These are phyloP conservation scores for Fraxinus cuspidata DNA, from an alignment of 257 asterid genomes.

Conservation along the genomic window DNA sequence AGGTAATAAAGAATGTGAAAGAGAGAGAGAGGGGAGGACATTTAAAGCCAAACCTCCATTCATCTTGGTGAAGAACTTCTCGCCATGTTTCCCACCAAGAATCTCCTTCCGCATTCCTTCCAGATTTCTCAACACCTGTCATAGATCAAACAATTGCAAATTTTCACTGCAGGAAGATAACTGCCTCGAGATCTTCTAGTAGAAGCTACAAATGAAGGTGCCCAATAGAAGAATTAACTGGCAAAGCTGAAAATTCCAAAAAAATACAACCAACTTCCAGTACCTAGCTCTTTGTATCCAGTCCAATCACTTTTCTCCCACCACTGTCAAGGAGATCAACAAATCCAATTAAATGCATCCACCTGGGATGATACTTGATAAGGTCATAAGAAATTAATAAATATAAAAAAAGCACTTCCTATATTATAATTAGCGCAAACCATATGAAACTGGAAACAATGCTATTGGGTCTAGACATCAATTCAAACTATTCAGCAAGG, in stretches of 20 bases:
- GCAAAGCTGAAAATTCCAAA: slow-evolving; percentile 13
- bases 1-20: neutral
- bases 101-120: slow-evolving; percentile 91
- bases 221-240: neutral
- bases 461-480: slow-evolving; percentile 2
- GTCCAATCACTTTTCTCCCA: slow-evolving; percentile 99
- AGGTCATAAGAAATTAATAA: slow-evolving; percentile 53
- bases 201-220: neutral
- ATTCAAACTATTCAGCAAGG: slow-evolving; percentile 11
- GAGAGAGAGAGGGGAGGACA: neutral
- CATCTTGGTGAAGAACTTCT: slow-evolving; percentile 96
- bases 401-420: neutral
- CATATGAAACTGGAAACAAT: neutral
- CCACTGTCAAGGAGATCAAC: slow-evolving; percentile 99
- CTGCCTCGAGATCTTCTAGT: neutral
- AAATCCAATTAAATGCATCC: slow-evolving; percentile 95
- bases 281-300: slow-evolving; percentile 99
- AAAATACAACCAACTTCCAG: slow-evolving; percentile 2
- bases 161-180: slow-evolving; percentile 24
- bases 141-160: slow-evolving; percentile 17
- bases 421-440: neutral
- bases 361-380: slow-evolving; percentile 88
- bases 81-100: slow-evolving; percentile 99
- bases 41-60: slow-evolving; percentile 74
- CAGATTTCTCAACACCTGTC: slow-evolving; percentile 97